Evolutionary conservation across 257 asterid genomes (phyloP), one percentile per base, ranked within the genome.

Genomic region (Solanum sitiens): DNA sequence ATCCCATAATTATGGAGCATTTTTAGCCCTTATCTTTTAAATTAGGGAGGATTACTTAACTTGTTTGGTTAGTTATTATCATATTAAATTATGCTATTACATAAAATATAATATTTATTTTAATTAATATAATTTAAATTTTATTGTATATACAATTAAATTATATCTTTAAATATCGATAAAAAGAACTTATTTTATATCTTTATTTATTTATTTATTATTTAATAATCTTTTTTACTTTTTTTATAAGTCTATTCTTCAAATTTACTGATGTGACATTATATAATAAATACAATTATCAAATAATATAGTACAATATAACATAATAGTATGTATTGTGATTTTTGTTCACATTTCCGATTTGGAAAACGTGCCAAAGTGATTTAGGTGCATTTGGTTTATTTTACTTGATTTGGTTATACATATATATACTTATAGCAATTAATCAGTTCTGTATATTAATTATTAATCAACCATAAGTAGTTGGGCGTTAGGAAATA

Each of bases 221-320:
- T 68, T 8, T 67, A 13, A 1, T 30, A 68, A 68, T 68, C 1
- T 1, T 68, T 68, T 27, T 11, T 68, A 7, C 6, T 30, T 3
- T 68, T 0, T 0, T 68, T 68, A 14, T 6, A 30, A 0, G 0
- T 68, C 7, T 0, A 68, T 68, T 7, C 2, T 68, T 30, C 5
- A 68, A 13, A 27, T 53, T 30, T 68, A 27, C 0, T 0, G 8
- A 68, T 30, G 18, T 68, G 0, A 27, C 1, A 68, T 67, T 5
- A 13, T 68, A 68, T 68, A 30, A 12, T 18, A 2, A 67, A 1
- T 30, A 25, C 1, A 2, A 30, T 6, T 0, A 68, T 13, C 23
- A 68, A 68, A 27, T 14, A 68, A 27, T 68, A 30, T 1, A 67
- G 1, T 13, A 12, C 4, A 68, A 67, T 14, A 67, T 67, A 12